Base-by-base conservation (phyloP, 805 yeast genomes). In the Candida nonsorbophila region DNA sequence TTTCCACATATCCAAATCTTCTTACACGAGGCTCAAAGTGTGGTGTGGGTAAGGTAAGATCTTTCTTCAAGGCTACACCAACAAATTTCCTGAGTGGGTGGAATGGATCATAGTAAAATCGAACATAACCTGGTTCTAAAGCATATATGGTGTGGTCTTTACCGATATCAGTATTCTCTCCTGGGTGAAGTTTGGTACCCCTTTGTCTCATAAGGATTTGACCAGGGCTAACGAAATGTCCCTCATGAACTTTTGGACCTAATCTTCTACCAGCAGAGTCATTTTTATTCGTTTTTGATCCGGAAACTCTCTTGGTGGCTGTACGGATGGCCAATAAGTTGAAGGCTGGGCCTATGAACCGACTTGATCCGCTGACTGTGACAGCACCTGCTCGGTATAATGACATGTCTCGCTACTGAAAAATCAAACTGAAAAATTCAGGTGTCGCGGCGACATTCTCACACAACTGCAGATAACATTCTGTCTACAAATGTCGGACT, bases 261-360 rank as follows among this genome's bases (percentile, higher is more conserved):
- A 92, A 64, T 51, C 97, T 70, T 56, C 94, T 78, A 67, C 98
- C 98, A 3, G 86, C 86, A 10, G 98, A 88, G 55, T 88, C 96
- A 53, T 82, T 81, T 77, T 83, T 88, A 42, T 83, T 84, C 11
- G 96, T 84, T 60, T 78, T 84, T n/a, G 97, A 86, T 45, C 97
- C 96, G 13, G 94, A 86, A 6, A 92, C 96, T 53, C 79, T 82
- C 60, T 92, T 92, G 10, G 96, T 86, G 16, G 98, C 95, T 13
- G 77, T 77, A 71, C 98, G 86, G 9, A 86, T 74, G 36, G 69
- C 77, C 7, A 22, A 11, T 8, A 9, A 12, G 24, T 10, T 18
- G 10, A 18, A 10, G 20, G 20, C 10, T 18, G 20, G 10, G 10
- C 20, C 20, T n/a, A n/a, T n/a, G n/a, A n/a, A n/a, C n/a, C n/a